Evolutionary conservation across 164 flowering plant species (phyloP), one percentile per base, ranked within the genome.

Genomic region (Hamamelis virginiana): DNA sequence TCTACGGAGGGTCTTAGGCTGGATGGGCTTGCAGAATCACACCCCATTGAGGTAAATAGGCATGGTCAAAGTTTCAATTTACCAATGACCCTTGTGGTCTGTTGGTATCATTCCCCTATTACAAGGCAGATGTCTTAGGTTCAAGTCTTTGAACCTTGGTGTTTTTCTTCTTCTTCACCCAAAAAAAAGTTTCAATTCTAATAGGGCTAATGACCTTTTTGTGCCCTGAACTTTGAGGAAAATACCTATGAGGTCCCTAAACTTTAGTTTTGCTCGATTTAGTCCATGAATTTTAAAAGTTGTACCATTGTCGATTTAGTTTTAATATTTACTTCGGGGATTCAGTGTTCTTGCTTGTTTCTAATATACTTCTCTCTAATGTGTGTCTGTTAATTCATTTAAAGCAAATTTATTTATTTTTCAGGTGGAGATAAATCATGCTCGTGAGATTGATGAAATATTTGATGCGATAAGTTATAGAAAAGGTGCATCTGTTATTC

Each of bases 401-500:
- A 21, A 51, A 38, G 56, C 44, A 0, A 26, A 27, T n/a, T n/a
- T 27, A 27, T 43, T 57, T 50, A 56, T 9, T 41, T 66, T 73
- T 25, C 80, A 92, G 98, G 97, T 92, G 69, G 97, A 90, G 64
- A 74, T 94, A 64, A 80, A 84, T 69, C 93, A 89, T 83, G 90
- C 95, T 44, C 59, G 78, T 73, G 92, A 91, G 77, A 83, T 92
- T 63, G 89, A 90, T 86, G 96, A 88, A 72, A 90, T 94, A 26
- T 92, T 94, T 83, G 97, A 94, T 81, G 88, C 91, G 25, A 91
- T 94, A 59, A 92, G 95, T 74, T 94, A 94, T 50, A 75, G 73
- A 47, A 94, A 94, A 77, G 98, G 98, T 59, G 94, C 97, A 33
- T 86, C 97, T 73, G 77, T 94, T 61, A 89, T 94, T 56, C 80